Evolutionary conservation across 768 basidiomycete species (phyloP).

Genomic region (Candolleomyces eurysporus): DNA sequence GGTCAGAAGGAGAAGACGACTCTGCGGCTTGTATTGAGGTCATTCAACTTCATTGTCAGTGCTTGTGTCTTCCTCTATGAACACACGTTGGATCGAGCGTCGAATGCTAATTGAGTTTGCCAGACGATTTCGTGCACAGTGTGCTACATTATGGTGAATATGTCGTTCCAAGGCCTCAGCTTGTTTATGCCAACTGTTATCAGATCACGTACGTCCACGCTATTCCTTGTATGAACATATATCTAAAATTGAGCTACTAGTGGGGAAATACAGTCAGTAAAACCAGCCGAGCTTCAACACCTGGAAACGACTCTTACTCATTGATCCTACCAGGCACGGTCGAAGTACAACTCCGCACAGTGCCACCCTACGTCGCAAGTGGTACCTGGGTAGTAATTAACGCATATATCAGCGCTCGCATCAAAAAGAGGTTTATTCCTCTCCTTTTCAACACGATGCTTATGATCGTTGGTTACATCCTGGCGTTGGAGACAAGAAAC

Average conservation of each 20-base stretch:
- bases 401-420: slow-evolving; percentile 27
- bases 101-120: too few relatives aligned
- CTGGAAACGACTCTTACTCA: not conserved
- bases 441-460: slow-evolving; percentile 27
- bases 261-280: slow-evolving; percentile 35
- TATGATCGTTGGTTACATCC: slow-evolving; percentile 34
- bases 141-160: slow-evolving; percentile 35
- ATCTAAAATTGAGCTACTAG: slow-evolving; percentile 8
- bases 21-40: slow-evolving; percentile 5
- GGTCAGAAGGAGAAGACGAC: slow-evolving; percentile 13
- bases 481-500: slow-evolving; percentile 32
- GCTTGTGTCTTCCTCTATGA: too few relatives aligned
- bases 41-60: slow-evolving; percentile 18
- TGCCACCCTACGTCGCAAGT: slow-evolving; percentile 37
- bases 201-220: slow-evolving; percentile 33
- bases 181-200: slow-evolving; percentile 48
- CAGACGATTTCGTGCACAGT: slow-evolving; percentile 31
- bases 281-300: not conserved
- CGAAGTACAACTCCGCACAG: slow-evolving; percentile 39
- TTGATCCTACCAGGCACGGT: slow-evolving; percentile 10
- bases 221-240: not conserved
- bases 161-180: slow-evolving; percentile 43
- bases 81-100: not conserved
- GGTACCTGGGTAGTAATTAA: slow-evolving; percentile 30
- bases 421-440: slow-evolving; percentile 25